These are phyloP conservation scores for Tribonema minus DNA, from an alignment of 108 stramenopile genomes.

Conservation along the genomic window DNA sequence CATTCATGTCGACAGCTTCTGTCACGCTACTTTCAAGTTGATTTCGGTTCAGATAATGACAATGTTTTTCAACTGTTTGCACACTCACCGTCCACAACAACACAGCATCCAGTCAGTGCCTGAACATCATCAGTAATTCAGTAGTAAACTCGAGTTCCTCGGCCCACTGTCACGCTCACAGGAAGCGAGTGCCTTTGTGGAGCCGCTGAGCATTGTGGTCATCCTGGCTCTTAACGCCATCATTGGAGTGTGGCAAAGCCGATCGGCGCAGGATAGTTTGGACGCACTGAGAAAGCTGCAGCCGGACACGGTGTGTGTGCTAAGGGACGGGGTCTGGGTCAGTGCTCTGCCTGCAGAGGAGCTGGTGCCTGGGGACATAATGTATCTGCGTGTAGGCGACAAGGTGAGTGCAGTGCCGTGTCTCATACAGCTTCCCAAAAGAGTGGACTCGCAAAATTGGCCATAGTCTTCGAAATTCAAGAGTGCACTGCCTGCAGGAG, in stretches of 20 bases:
- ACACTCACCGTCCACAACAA: not conserved
- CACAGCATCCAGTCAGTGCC: not conserved
- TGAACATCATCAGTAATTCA: not conserved
- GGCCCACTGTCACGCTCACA: not conserved
- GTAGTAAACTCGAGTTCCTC: not conserved
- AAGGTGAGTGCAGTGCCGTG: no score
- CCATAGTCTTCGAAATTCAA: no score
- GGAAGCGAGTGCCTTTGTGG: conserved; percentile 67
- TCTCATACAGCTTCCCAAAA: no score
- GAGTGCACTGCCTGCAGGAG: no score
- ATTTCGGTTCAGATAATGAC: no score
- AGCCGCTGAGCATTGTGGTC: conserved; percentile 86
- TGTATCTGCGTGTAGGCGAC: conserved; percentile 81
- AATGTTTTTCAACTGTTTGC: not conserved
- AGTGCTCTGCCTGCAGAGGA: conserved; percentile 47
- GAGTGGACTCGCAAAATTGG: no score
- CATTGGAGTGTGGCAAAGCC: conserved; percentile 89
- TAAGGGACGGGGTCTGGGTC: conserved; percentile 65
- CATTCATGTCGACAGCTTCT: not conserved
- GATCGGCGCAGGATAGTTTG: conserved; percentile 75
- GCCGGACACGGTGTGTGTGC: conserved; percentile 67
- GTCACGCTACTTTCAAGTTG: not conserved
- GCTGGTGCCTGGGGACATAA: conserved; percentile 92
- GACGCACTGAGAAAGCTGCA: conserved; percentile 87
- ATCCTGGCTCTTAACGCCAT: conserved; percentile 92